These are phyloP conservation scores for Trichothecium sympodiale DNA, from an alignment of 2,329 filamentous ascomycete species.

Conservation along the genomic window DNA sequence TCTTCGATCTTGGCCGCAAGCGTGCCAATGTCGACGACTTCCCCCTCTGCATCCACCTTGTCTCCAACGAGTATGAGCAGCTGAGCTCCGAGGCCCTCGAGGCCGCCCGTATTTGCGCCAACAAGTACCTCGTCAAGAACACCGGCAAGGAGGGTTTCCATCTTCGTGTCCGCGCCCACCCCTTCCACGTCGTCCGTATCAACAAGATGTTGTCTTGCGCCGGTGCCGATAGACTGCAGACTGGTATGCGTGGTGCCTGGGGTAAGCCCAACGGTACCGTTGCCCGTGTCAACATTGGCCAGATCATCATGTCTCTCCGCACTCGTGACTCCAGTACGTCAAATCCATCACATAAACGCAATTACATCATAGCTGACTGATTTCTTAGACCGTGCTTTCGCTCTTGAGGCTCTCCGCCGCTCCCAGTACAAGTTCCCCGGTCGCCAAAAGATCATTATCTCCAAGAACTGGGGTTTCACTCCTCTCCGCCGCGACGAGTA, in stretches of 20 bases:
- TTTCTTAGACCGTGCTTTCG: conserved; percentile 64
- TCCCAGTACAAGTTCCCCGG: conserved; percentile 99
- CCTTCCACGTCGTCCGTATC: conserved; percentile 99
- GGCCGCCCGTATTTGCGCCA: conserved; percentile 99
- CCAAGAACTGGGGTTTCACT: conserved; percentile 99
- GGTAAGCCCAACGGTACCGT: conserved; percentile 99
- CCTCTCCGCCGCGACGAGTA: conserved; percentile 97
- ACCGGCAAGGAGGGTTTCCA: conserved; percentile 66
- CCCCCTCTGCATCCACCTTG: conserved; percentile 97
- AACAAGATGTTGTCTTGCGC: conserved; percentile 99
- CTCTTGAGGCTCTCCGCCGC: conserved; percentile 97
- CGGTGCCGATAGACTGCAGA: conserved; percentile 99
- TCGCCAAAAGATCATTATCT: conserved; percentile 99
- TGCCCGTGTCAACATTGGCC: conserved; percentile 99
- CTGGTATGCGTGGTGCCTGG: conserved; percentile 99
- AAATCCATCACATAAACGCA: background rate
- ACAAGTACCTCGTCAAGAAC: conserved; percentile 83
- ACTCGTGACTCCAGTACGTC: conserved; percentile 82
- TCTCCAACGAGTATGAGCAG: conserved; percentile 99
- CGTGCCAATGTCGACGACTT: conserved; percentile 97
- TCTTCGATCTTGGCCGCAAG: conserved; percentile 99
- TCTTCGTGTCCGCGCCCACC: conserved; percentile 78
- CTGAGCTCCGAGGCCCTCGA: conserved; percentile 98
- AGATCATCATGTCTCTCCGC: conserved; percentile 95
- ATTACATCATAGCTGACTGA: background rate